Evolutionary conservation across 2,329 filamentous ascomycete genomes (phyloP).

Genomic region (Fusarium domesticum): DNA sequence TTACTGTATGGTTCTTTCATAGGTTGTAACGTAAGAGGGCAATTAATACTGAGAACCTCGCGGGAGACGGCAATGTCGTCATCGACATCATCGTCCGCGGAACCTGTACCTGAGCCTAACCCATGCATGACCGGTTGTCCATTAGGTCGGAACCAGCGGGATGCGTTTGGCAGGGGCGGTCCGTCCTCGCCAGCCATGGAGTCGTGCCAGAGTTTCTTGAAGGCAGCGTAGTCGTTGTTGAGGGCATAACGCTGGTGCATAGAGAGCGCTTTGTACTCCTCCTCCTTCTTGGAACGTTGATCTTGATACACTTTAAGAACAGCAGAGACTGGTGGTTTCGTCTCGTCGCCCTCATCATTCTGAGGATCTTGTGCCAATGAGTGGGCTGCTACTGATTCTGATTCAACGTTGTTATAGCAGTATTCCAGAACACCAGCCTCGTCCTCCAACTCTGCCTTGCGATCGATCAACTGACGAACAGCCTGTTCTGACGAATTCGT

Average conservation of each 20-base stretch:
- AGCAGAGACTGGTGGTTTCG: constrained; percentile 25
- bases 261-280: constrained; percentile 42
- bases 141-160: constrained; percentile 51
- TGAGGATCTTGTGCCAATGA: background rate
- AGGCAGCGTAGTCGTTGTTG: constrained; percentile 58
- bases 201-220: constrained; percentile 58
- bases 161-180: constrained; percentile 50
- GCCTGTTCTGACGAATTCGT: constrained; percentile 46
- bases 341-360: constrained; percentile 26
- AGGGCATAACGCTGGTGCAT: constrained; percentile 49
- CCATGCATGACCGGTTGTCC: constrained; percentile 41
- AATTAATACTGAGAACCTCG: constrained; percentile 63
- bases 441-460: constrained; percentile 49
- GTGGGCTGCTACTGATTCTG: constrained; percentile 14
- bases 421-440: constrained; percentile 39
- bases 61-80: constrained; percentile 67
- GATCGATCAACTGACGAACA: constrained; percentile 49
- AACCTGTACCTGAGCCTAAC: constrained; percentile 24
- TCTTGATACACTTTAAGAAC: constrained; percentile 35
- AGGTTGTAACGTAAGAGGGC: constrained; percentile 63
- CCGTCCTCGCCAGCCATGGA: constrained; percentile 48
- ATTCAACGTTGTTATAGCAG: constrained; percentile 31
- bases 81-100: constrained; percentile 51
- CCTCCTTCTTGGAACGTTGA: constrained; percentile 36
- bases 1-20: constrained; percentile 67